phyloP scores from a whole-genome alignment of 129 eudicot genomes.

The Deinandra increscens region DNA sequence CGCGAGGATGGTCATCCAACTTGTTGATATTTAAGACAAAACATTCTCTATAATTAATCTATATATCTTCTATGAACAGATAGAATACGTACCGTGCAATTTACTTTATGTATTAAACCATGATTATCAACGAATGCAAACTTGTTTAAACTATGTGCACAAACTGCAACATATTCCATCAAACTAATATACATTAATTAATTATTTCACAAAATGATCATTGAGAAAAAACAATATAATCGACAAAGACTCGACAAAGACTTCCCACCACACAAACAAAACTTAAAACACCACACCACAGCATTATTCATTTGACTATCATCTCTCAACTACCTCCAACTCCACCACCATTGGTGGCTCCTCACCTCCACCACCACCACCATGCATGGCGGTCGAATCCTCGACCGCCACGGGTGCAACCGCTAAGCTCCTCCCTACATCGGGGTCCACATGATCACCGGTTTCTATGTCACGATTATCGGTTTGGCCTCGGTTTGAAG shows the following conservation, averaged over 20 bases:
- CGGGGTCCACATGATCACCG: not conserved
- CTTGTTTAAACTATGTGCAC: not conserved
- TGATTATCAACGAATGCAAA: too few relatives aligned
- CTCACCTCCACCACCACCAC: not conserved
- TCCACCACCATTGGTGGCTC: slow-evolving; percentile 15
- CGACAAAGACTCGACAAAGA: slow-evolving; percentile 25
- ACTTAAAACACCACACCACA: not conserved
- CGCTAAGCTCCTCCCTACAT: slow-evolving; percentile 16
- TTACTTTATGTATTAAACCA: too few relatives aligned
- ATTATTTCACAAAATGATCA: slow-evolving; percentile 8
- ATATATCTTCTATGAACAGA: too few relatives aligned
- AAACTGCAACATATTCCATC: slow-evolving; percentile 11
- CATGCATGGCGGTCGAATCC: too few relatives aligned
- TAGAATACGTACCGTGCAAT: too few relatives aligned
- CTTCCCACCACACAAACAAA: slow-evolving; percentile 24
- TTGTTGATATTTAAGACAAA: too few relatives aligned
- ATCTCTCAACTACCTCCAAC: slow-evolving; percentile 5
- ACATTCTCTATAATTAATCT: too few relatives aligned
- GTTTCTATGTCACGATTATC: slow-evolving; percentile 22
- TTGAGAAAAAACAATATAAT: slow-evolving; percentile 22
- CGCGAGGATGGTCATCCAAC: too few relatives aligned
- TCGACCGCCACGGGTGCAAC: not conserved
- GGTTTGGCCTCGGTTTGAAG: slow-evolving; percentile 17
- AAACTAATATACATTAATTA: slow-evolving; percentile 1
- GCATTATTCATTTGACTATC: slow-evolving; percentile 17